Evolutionary conservation across 2,329 filamentous ascomycete genomes (phyloP).

Genomic region (Fonsecaea pugnacius): DNA sequence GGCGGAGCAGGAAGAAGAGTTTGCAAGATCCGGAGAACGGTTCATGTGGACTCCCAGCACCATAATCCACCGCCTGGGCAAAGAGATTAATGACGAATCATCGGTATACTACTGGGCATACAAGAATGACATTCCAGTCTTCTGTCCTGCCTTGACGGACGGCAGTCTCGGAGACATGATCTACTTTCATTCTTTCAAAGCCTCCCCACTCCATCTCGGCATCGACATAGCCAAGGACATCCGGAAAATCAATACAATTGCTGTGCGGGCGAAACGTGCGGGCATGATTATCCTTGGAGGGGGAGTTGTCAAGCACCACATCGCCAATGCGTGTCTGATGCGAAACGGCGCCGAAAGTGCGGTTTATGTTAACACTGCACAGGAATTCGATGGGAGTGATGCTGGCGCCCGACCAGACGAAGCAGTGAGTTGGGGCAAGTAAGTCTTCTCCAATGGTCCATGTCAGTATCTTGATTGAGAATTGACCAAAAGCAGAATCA

Average conservation of each 20-base stretch:
- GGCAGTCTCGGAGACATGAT: constrained; percentile 97
- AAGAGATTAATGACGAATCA: constrained; percentile 89
- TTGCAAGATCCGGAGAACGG: constrained; percentile 66
- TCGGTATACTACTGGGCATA: constrained; percentile 98
- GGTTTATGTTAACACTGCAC: constrained; percentile 95
- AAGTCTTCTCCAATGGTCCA: constrained; percentile 65
- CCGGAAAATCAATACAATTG: constrained; percentile 86
- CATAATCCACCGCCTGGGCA: constrained; percentile 84
- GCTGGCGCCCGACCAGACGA: constrained; percentile 94
- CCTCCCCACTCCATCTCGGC: constrained; percentile 77
- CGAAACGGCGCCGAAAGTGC: constrained; percentile 95
- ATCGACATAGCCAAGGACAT: constrained; percentile 96
- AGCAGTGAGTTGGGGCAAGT: constrained; percentile 95
- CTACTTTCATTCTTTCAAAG: constrained; percentile 96
- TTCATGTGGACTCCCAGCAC: constrained; percentile 93
- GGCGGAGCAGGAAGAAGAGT: constrained; percentile 84
- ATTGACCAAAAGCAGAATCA: constrained; percentile 13
- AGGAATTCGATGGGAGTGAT: constrained; percentile 97
- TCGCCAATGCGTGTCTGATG: constrained; percentile 97
- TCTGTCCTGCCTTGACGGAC: constrained; percentile 94
- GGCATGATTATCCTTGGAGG: constrained; percentile 97
- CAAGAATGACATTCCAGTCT: constrained; percentile 95
- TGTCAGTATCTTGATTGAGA: not conserved
- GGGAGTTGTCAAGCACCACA: constrained; percentile 96
- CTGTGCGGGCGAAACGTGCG: constrained; percentile 81